Conservation (phyloP, 352 stramenopile species). For the Globisporangium radiosum region DNA sequence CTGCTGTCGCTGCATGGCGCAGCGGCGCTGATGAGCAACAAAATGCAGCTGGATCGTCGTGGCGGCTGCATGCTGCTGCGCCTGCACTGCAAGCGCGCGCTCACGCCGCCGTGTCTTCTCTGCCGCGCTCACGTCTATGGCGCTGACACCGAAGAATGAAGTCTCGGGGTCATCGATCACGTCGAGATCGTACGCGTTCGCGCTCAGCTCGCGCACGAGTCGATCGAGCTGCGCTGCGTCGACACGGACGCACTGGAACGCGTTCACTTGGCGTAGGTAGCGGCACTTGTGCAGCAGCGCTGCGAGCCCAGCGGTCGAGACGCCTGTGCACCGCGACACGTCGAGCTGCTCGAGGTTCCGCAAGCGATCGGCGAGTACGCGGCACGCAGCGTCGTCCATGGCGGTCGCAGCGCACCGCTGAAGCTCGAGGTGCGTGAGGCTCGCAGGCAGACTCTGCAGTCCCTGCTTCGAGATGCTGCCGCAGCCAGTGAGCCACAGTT, state of each 20-base stretch:
- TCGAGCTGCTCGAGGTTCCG: conserved; percentile 36
- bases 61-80: conserved; percentile 21
- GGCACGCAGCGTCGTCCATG: conserved; percentile 29
- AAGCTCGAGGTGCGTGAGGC: conserved; percentile 31
- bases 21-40: conserved; percentile 18
- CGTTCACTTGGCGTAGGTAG: conserved; percentile 46
- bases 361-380: conserved; percentile 20
- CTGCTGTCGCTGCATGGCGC: conserved; percentile 17
- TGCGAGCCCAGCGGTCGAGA: conserved; percentile 21
- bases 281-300: conserved; percentile 28
- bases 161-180: conserved; percentile 40
- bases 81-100: conserved; percentile 10
- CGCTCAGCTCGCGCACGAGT: conserved; percentile 10
- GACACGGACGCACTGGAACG: conserved; percentile 29
- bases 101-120: conserved; percentile 33
- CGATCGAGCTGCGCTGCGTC: conserved; percentile 20
- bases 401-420: conserved; percentile 4
- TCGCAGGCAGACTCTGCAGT: conserved; percentile 35
- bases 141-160: conserved; percentile 38
- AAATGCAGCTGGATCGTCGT: conserved; percentile 41
- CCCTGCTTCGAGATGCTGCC: conserved; percentile 23
- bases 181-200: conserved; percentile 36
- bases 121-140: conserved; percentile 26
- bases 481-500: conserved; percentile 41
- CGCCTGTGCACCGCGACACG: conserved; percentile 22